Evolutionary conservation across 371 early-diverging fungal species (phyloP).

Genomic region (Globomyces sp.): DNA sequence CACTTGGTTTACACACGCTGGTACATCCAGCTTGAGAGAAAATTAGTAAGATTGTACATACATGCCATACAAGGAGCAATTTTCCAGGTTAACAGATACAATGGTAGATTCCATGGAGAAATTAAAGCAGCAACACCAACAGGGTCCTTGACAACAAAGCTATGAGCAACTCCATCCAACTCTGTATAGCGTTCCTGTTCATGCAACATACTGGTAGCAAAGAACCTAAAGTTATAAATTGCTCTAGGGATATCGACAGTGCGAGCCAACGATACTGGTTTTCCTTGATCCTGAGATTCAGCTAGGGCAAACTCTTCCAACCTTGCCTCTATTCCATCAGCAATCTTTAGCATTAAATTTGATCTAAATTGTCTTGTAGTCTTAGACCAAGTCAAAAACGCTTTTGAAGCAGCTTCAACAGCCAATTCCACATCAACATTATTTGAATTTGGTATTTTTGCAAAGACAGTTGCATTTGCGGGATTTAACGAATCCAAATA

Average conservation of each 20-base stretch:
- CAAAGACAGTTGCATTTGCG: slow-evolving; percentile 52
- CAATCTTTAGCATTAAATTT: slow-evolving; percentile 52
- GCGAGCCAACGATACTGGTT: slow-evolving; percentile 59
- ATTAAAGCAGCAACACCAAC: slow-evolving; percentile 35
- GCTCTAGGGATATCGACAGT: slow-evolving; percentile 69
- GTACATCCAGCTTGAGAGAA: slow-evolving; percentile 55
- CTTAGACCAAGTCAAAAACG: slow-evolving; percentile 65
- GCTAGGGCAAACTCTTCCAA: slow-evolving; percentile 41
- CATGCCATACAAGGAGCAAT: slow-evolving; percentile 72
- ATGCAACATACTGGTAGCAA: slow-evolving; percentile 55
- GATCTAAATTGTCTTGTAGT: slow-evolving; percentile 51
- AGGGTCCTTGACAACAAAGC: slow-evolving; percentile 39
- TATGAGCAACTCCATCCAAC: slow-evolving; percentile 39
- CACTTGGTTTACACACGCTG: slow-evolving; percentile 71
- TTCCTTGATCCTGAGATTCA: slow-evolving; percentile 44
- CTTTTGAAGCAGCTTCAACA: slow-evolving; percentile 59
- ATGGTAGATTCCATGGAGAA: slow-evolving; percentile 41
- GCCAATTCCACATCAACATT: slow-evolving; percentile 62
- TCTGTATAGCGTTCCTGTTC: slow-evolving; percentile 32
- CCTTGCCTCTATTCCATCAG: slow-evolving; percentile 60
- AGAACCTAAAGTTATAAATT: slow-evolving; percentile 67
- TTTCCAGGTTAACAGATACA: slow-evolving; percentile 75
- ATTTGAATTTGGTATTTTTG: slow-evolving; percentile 61
- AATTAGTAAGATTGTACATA: too few species aligned
- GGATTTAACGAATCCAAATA: slow-evolving; percentile 65